phyloP scores from a whole-genome alignment of 352 stramenopile genomes.

The Globisporangium splendens region DNA sequence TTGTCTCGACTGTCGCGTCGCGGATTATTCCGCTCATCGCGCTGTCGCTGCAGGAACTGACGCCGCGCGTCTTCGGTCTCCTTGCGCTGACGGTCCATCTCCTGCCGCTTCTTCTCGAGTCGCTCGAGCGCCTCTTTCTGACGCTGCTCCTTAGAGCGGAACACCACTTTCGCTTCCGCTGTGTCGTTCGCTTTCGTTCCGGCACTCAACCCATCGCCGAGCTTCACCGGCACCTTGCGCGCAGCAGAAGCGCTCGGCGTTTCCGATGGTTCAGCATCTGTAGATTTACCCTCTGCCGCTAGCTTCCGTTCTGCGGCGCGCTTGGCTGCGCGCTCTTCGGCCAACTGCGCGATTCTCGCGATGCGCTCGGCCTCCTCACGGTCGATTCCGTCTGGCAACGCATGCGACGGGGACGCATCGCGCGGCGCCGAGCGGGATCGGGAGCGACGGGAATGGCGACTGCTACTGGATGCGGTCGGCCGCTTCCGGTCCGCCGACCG shows the following conservation, averaged over 20 bases:
- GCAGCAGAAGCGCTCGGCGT: not conserved
- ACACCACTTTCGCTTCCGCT: constrained; percentile 41
- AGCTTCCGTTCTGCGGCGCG: constrained; percentile 26
- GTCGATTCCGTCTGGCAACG: constrained; percentile 27
- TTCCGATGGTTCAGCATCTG: not conserved
- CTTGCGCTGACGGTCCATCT: constrained; percentile 59
- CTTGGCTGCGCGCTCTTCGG: constrained; percentile 61
- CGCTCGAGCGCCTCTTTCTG: constrained; percentile 68
- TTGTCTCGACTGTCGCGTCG: constrained; percentile 15
- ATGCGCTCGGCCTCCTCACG: constrained; percentile 66
- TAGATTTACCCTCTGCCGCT: constrained; percentile 3
- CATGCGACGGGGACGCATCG: not conserved
- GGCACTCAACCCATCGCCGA: constrained; percentile 10
- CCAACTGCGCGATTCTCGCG: constrained; percentile 58
- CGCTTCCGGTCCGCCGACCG: constrained; percentile 22
- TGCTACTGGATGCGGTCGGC: constrained; percentile 9
- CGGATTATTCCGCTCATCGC: constrained; percentile 17
- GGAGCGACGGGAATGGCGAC: constrained; percentile 11
- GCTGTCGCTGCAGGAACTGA: constrained; percentile 61
- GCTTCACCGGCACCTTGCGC: constrained; percentile 35
- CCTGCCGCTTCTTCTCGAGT: constrained; percentile 66
- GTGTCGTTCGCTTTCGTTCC: constrained; percentile 1
- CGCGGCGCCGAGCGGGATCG: constrained; percentile 27
- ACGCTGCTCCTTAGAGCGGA: constrained; percentile 79
- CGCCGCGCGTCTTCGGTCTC: constrained; percentile 52